Percentiles rank a stretch among this genome's conserved stretches.
phyloP scores from a whole-genome alignment of 495 filamentous ascomycete species.

The Aspergillus coremiiformis region DNA sequence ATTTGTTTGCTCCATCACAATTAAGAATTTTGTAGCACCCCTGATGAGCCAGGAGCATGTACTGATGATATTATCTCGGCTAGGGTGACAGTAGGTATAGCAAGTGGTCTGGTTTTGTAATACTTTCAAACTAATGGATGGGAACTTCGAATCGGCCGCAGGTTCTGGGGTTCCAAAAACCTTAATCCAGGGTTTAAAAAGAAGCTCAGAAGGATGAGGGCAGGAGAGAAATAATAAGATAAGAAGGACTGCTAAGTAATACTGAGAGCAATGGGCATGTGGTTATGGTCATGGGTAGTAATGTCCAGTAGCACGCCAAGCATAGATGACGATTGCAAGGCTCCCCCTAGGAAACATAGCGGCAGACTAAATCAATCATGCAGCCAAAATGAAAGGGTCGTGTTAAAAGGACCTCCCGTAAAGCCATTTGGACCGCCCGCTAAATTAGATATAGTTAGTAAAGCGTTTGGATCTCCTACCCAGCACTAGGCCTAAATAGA shows the following conservation, averaged over 20 bases:
- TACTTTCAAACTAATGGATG: background rate
- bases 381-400: too few relatives aligned
- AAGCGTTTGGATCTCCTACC: too few relatives aligned
- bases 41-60: background rate
- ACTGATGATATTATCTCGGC: background rate
- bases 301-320: background rate
- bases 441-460: too few relatives aligned
- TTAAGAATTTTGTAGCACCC: background rate
- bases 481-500: too few relatives aligned
- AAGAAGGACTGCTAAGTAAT: background rate
- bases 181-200: background rate
- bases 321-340: too few relatives aligned
- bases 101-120: background rate
- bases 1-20: constrained; percentile 50
- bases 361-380: too few relatives aligned
- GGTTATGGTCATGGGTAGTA: background rate
- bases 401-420: too few relatives aligned
- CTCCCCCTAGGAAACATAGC: too few relatives aligned
- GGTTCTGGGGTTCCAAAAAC: background rate
- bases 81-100: background rate
- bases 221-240: background rate
- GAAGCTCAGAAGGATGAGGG: too few relatives aligned
- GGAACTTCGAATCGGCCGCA: background rate
- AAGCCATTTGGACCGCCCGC: too few relatives aligned
- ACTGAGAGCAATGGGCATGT: background rate